Conservation (phyloP, 2,329 filamentous ascomycete species). For the Penicillium sp. region DNA sequence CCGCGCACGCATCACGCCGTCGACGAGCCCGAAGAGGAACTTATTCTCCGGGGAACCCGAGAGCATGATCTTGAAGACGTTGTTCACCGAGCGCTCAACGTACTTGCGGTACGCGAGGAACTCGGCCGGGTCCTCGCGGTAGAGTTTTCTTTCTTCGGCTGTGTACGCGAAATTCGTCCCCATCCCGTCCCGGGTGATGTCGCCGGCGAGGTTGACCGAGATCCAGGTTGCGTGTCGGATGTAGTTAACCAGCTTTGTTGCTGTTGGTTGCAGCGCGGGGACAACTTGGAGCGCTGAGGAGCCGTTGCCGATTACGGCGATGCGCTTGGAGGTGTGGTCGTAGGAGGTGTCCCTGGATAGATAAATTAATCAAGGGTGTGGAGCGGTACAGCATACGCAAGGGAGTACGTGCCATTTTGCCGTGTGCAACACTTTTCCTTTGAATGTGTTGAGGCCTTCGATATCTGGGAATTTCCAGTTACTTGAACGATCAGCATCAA, state of each 20-base stretch:
- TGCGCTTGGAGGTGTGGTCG: conserved; percentile 28
- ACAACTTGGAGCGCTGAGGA: conserved; percentile 37
- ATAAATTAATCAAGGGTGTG: too few relatives aligned
- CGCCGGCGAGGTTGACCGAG: conserved; percentile 24
- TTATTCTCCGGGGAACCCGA: conserved; percentile 19
- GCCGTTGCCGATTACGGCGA: conserved; percentile 43
- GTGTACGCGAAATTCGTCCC: conserved; percentile 31
- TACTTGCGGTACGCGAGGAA: conserved; percentile 28
- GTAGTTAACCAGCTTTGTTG: conserved; percentile 31
- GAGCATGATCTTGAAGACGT: conserved; percentile 23
- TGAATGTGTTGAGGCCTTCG: conserved; percentile 33
- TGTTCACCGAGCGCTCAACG: conserved; percentile 28
- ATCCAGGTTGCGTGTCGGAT: conserved; percentile 38
- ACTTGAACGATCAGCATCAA: conserved; percentile 14
- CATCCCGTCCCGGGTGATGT: conserved; percentile 29
- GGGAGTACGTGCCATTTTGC: conserved; percentile 32
- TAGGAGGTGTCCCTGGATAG: conserved; percentile 34
- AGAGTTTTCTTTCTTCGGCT: conserved; percentile 29
- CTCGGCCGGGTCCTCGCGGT: conserved; percentile 22
- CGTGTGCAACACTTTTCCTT: conserved; percentile 43
- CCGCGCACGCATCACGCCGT: conserved; percentile 25
- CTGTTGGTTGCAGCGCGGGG: conserved; percentile 23
- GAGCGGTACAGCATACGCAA: too few relatives aligned
- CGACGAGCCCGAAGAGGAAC: conserved; percentile 3
- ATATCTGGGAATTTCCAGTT: conserved; percentile 31